Base-by-base conservation (phyloP, 495 filamentous ascomycete genomes). In the Penicillium alfredii region DNA sequence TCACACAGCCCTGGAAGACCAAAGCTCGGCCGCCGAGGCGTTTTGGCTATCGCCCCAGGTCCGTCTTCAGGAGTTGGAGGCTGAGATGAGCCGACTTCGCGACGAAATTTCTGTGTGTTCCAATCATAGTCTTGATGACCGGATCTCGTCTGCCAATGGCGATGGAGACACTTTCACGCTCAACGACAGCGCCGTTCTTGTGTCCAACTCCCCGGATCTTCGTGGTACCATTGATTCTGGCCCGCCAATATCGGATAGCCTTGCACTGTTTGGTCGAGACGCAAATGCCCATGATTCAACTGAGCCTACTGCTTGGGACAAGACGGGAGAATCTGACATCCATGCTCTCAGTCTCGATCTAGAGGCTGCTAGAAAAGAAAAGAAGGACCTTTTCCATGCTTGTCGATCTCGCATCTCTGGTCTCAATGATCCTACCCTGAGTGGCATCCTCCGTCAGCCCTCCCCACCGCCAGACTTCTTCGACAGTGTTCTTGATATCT, bases 391-490 rank as follows among this genome's bases (percentile, higher is more conserved):
- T 2, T 71, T 71, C 30, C 44, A 62, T 11, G 59, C 53, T 11
- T 71, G 65, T 36, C 65, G 62, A 19, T 49, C 46, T 17, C 53
- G 51, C n/a, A 44, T 63, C 11, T 34, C 49, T 33, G 38, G 38
- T 3, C 60, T 63, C 8, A 47, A 58, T 10, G 60, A 62, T 12
- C 58, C 62, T 14, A 40, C 52, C 8, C 44, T 68, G 17, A 53
- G 58, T 15, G 38, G 41, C n/a, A 49, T 58, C 6, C 47, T 70
- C 25, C 52, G 48, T 13, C 49, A 50, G 15, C 39, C 53, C 3
- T 66, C 64, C 11, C 66, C 64, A 5, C 63, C 67, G 2, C 44
- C 61, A 17, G 55, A 64, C 15, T 68, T 69, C 35, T 34, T 63
- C 9, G 54, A 61, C 8, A 55, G 61, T 6, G 39, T 69, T 21